Evolutionary conservation across 495 filamentous ascomycete genomes (phyloP).

Genomic region (Neurospora tetraspora): DNA sequence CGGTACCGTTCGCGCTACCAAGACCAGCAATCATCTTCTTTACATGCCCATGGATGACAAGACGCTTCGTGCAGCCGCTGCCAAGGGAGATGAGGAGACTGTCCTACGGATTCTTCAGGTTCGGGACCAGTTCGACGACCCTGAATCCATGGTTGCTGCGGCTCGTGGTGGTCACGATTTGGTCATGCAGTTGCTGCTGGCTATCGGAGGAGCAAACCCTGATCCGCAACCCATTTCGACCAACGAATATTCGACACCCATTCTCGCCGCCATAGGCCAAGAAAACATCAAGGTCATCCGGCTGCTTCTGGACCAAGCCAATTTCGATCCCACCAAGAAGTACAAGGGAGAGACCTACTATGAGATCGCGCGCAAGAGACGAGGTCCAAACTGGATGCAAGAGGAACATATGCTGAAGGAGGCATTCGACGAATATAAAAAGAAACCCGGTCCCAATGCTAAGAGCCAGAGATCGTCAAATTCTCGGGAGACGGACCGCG

Average conservation of each 20-base stretch:
- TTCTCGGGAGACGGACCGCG: conserved; percentile 46
- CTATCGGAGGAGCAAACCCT: conserved; percentile 65
- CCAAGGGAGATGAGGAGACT: conserved; percentile 69
- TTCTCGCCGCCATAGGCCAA: conserved; percentile 87
- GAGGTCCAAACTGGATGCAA: conserved; percentile 80
- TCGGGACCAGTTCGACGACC: conserved; percentile 56
- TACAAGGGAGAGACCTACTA: conserved; percentile 66
- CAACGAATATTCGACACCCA: conserved; percentile 68
- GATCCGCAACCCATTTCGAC: conserved; percentile 57
- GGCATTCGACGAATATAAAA: conserved; percentile 59
- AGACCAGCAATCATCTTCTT: conserved; percentile 44
- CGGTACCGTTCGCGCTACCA: conserved; percentile 39
- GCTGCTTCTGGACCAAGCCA: conserved; percentile 64
- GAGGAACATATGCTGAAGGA: conserved; percentile 74
- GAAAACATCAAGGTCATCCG: conserved; percentile 76
- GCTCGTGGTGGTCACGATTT: conserved; percentile 87
- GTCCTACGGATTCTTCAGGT: conserved; percentile 74
- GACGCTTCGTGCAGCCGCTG: conserved; percentile 71
- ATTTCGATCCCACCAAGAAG: conserved; percentile 68
- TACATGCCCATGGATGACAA: conserved; percentile 51
- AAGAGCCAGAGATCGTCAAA: conserved; percentile 43
- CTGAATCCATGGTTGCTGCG: conserved; percentile 77
- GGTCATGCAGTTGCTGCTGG: conserved; percentile 75
- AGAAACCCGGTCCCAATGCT: conserved; percentile 29
- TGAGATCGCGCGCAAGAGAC: conserved; percentile 72